A percentile compares a stretch with the other conserved stretches of the same genome.
These are phyloP conservation scores for Bipolaris gigantea DNA, from an alignment of 2,329 filamentous ascomycete species.

Conservation along the genomic window DNA sequence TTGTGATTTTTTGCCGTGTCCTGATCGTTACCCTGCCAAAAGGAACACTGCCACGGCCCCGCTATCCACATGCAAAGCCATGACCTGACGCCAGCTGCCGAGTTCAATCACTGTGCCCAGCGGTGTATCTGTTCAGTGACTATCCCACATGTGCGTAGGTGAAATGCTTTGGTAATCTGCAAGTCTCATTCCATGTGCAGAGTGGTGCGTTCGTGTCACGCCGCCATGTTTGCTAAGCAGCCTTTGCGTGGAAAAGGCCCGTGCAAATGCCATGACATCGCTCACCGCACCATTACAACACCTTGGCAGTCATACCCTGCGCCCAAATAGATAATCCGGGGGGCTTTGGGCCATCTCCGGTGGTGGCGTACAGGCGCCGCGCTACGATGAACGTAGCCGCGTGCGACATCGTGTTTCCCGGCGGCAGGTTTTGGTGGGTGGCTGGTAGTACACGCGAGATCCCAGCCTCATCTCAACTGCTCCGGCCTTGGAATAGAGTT, in stretches of 20 bases:
- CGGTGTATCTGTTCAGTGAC: slow-evolving; percentile 1
- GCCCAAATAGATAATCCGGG: slow-evolving; percentile 15
- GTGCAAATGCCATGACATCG: neutral
- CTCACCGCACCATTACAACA: slow-evolving; percentile 10
- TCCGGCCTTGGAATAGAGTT: slow-evolving; percentile 15
- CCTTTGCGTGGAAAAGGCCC: neutral
- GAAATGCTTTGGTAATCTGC: neutral
- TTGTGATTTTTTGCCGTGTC: neutral
- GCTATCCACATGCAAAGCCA: neutral
- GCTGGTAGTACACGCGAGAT: slow-evolving; percentile 27
- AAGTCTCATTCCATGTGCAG: slow-evolving; percentile 5
- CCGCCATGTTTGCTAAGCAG: slow-evolving; percentile 10
- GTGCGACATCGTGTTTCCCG: slow-evolving; percentile 33
- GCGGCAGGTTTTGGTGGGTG: slow-evolving; percentile 14
- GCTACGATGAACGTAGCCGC: slow-evolving; percentile 18
- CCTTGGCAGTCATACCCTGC: slow-evolving; percentile 11
- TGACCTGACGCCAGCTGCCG: neutral
- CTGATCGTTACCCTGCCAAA: neutral
- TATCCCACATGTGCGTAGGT: neutral
- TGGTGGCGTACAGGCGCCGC: slow-evolving; percentile 14
- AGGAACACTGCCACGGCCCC: neutral
- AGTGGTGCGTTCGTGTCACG: slow-evolving; percentile 7
- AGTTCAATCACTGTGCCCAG: neutral
- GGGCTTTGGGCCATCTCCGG: slow-evolving; percentile 15
- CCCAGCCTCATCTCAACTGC: slow-evolving; percentile 18